Conservation (phyloP, 495 filamentous ascomycete genomes). For the Neurospora tetraspora region DNA sequence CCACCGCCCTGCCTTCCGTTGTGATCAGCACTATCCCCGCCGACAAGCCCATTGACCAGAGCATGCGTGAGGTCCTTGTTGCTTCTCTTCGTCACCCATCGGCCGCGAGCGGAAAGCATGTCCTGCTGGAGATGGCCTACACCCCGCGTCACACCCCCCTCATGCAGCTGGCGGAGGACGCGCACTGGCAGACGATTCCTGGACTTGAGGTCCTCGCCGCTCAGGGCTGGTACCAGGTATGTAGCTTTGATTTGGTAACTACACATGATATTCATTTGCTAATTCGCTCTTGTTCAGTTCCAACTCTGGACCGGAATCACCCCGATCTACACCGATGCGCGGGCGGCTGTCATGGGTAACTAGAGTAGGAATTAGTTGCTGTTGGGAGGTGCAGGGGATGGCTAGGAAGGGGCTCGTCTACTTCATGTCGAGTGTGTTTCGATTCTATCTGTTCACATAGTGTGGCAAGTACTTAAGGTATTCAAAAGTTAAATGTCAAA, state of each 20-base stretch:
- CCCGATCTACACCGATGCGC: conserved; percentile 56
- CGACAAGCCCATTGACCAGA: conserved; percentile 69
- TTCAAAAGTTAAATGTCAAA: background rate
- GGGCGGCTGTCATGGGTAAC: conserved; percentile 37
- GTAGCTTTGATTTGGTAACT: conserved; percentile 8
- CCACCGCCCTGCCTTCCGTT: conserved; percentile 48
- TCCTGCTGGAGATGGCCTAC: conserved; percentile 95
- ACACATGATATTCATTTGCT: conserved; percentile 1
- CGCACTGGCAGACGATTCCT: conserved; percentile 78
- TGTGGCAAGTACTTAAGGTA: background rate
- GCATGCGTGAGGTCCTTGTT: conserved; percentile 56
- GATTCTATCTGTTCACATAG: background rate
- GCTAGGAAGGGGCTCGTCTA: background rate
- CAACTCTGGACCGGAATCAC: conserved; percentile 70
- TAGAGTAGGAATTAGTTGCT: background rate
- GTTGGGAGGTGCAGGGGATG: background rate
- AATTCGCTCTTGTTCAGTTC: conserved; percentile 38
- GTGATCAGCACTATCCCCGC: conserved; percentile 88
- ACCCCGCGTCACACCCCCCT: conserved; percentile 73
- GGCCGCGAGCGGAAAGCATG: conserved; percentile 20
- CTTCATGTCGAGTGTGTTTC: background rate
- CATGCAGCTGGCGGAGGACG: conserved; percentile 73
- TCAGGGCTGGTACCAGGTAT: conserved; percentile 68
- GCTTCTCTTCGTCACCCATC: conserved; percentile 44
- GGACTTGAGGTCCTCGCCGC: conserved; percentile 85